Conservation (phyloP, 805 yeast genomes). For the Tetrapisispora fleetii region DNA sequence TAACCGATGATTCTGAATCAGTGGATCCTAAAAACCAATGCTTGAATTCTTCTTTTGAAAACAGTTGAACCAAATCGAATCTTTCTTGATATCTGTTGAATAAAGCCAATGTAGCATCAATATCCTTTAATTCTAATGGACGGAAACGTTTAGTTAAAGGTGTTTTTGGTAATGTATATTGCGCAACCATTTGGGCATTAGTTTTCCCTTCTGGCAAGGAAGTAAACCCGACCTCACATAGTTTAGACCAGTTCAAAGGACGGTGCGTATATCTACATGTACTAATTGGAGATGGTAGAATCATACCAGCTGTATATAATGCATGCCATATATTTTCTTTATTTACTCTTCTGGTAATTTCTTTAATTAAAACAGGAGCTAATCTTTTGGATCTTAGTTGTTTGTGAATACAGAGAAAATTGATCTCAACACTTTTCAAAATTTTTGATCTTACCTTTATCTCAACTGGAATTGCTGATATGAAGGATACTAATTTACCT, state of each 20-base stretch:
- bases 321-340: conserved; percentile 88
- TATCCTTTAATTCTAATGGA: conserved; percentile 46
- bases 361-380: conserved; percentile 89
- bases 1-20: conserved; percentile 12
- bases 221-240: conserved; percentile 84
- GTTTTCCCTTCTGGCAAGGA: conserved; percentile 66
- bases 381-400: conserved; percentile 86
- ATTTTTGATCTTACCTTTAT: conserved; percentile 48
- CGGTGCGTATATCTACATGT: conserved; percentile 88
- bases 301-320: conserved; percentile 83
- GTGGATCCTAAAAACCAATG: conserved; percentile 74
- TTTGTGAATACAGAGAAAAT: conserved; percentile 89
- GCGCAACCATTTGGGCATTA: conserved; percentile 58
- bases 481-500: conserved; percentile 79
- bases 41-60: conserved; percentile 44
- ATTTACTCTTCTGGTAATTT: conserved; percentile 88
- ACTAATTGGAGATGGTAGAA: conserved; percentile 85
- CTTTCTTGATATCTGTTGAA: conserved; percentile 53
- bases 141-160: conserved; percentile 45
- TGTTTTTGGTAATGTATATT: conserved; percentile 47
- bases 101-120: conserved; percentile 52
- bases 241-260: conserved; percentile 84
- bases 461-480: conserved; percentile 77
- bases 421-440: conserved; percentile 73
- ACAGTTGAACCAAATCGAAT: conserved; percentile 65